Base-by-base conservation (phyloP, 2,329 filamentous ascomycete species). In the Ophiosphaerella korrae region DNA sequence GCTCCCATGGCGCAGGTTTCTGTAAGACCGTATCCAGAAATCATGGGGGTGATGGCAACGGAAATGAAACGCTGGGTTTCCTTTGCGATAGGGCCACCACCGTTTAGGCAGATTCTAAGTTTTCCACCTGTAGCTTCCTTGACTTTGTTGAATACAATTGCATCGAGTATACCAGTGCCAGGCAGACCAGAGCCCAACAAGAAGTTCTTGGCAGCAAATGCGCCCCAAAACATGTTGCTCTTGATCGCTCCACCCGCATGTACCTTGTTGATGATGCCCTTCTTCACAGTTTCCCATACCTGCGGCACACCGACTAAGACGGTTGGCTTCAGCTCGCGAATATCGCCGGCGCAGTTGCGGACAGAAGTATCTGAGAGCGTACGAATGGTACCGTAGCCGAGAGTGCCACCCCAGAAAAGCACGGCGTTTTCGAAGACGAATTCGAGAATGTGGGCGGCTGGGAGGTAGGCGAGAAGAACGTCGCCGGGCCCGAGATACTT, bases 201-300 rank as follows among this genome's bases (percentile, higher is more conserved):
- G 73, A 86, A 85, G 62, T 76, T 77, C 75, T 88, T 88, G 39
- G 83, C 78, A 24, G 80, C 77, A 73, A 85, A 76, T 11, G 83
- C 84, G 44, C 81, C 84, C 85, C 85, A 88, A 81, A 99, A 99
- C 55, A 97, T 76, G 64, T 87, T 86, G 75, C 82, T 87, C 51
- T 88, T 82, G 36, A 97, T 50, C n/a, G 82, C 74, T 66, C 86
- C 87, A 55, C 88, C 83, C 50, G 82, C 78, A 69, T 89, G 88
- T 53, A 97, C 87, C 75, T 92, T 91, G 64, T 80, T 77, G 58
- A 93, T 80, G 66, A 99, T 89, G 47, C 94, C 94, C 81, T 99
- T 99, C 80, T 92, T 93, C 66, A 99, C 88, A 1, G 90, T 92
- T 77, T 99, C 94, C 92, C 93, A 99, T 29, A 99, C 88, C 51